Base-by-base conservation (phyloP, 345 rosid species). In the Euphorbia peplus region DNA sequence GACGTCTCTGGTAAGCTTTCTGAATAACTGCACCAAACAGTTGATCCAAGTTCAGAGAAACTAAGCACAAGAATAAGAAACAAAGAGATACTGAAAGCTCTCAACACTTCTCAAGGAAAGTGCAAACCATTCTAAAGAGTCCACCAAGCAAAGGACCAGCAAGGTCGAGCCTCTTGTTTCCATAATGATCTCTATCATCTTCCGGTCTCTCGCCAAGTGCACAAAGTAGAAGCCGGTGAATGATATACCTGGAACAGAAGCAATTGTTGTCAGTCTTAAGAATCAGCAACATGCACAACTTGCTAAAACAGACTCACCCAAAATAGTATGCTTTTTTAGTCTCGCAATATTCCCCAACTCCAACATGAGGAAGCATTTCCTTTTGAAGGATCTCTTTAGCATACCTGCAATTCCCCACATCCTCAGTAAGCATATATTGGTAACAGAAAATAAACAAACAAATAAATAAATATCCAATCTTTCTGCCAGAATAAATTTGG, bases 341-440 rank as follows among this genome's bases (percentile, higher is more conserved):
- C 87, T 95, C 99, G 24, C 99, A 95, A 79, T 72, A 86, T 58
- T 95, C 96, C 73, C 87, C 95, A 70, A 84, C 78, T 71, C 99
- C 99, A 80, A 89, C 95, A 77, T 95, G 99, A 75, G 97, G 99
- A 75, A 95, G 95, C 97, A 91, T 95, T 86, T 95, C 99, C 81
- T 89, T 95, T 73, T 88, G 97, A 78, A 95, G 97, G 73, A 95
- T 91, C 81, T 95, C 99, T 71, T 78, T 95, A 1, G 99, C 99
- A 83, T 91, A 95, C 80, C 99, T 95, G 79, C 37, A 69, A 76
- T 63, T 64, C 76, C 67, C 66, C 78, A 68, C 42, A 66, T 26
- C 68, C 72, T 47, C 46, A 59, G 56, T 76, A 29, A 71, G 64
- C 69, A 42, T 48, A 13, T 22, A 52, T 8, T 2, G 13, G 10